Evolutionary conservation across 306 rosid species (phyloP).

Genomic region (Vigna trinervia): DNA sequence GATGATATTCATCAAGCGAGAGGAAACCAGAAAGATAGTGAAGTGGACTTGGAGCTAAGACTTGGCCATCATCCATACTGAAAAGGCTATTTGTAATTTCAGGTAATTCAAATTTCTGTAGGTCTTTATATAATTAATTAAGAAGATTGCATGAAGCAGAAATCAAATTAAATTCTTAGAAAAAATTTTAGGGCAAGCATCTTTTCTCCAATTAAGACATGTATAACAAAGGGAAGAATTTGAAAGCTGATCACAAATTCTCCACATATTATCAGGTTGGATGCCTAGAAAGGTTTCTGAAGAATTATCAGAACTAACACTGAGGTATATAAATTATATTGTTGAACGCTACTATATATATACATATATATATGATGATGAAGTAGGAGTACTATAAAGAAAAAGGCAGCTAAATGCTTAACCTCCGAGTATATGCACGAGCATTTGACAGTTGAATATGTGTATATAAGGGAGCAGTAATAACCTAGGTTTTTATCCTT

Average conservation of each 20-base stretch:
- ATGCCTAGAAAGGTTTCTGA: conserved; percentile 17
- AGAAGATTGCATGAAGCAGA: neutral
- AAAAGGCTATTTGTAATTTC: neutral
- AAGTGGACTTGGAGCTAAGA: conserved; percentile 92
- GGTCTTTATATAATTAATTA: conserved; percentile 12
- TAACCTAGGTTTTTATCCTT: conserved; percentile 34
- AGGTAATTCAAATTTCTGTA: conserved; percentile 39
- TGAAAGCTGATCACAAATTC: conserved; percentile 23
- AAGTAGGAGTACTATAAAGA: neutral
- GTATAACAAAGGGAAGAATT: conserved; percentile 11
- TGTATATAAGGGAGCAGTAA: conserved; percentile 24
- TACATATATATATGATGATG: neutral
- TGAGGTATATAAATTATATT: conserved; percentile 37
- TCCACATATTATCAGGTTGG: conserved; percentile 29
- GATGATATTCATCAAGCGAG: conserved; percentile 40
- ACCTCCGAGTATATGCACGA: conserved; percentile 20
- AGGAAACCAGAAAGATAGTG: conserved; percentile 50
- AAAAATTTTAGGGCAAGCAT: conserved; percentile 8
- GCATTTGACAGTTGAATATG: conserved; percentile 32
- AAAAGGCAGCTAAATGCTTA: conserved; percentile 20
- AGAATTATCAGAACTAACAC: conserved; percentile 40
- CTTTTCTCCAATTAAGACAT: neutral
- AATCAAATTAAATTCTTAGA: neutral
- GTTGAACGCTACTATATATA: conserved; percentile 16
- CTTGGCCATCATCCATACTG: conserved; percentile 67